phyloP scores from a whole-genome alignment of 2,329 filamentous ascomycete genomes.

The Sporothrix variecibatus region DNA sequence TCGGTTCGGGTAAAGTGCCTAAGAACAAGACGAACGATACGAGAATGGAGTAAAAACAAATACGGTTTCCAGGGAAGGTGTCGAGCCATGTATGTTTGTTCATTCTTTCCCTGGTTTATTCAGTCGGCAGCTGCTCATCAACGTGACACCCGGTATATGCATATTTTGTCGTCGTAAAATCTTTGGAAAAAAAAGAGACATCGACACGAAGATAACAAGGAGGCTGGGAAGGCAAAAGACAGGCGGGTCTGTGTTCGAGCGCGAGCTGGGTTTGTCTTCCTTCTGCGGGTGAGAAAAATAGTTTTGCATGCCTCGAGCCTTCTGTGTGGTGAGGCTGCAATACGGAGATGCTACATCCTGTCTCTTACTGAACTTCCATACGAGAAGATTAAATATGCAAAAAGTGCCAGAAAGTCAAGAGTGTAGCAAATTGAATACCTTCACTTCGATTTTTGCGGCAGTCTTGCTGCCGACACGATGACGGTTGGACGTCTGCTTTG shows the following conservation, averaged over 20 bases:
- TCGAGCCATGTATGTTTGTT: background rate
- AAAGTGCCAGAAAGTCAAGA: background rate
- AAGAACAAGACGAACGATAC: conserved; percentile 6
- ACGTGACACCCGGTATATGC: conserved; percentile 12
- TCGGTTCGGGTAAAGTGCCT: conserved; percentile 16
- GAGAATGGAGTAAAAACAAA: background rate
- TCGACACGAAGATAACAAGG: background rate
- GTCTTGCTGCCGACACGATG: conserved; percentile 3
- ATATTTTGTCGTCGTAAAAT: background rate
- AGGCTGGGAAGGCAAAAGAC: background rate
- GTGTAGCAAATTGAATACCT: background rate
- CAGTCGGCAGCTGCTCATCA: background rate
- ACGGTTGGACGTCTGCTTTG: background rate
- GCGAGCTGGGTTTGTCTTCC: background rate
- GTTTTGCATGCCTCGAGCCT: background rate
- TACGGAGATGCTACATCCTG: background rate
- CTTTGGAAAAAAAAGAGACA: background rate
- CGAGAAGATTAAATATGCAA: conserved; percentile 1
- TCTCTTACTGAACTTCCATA: background rate
- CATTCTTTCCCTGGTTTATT: background rate
- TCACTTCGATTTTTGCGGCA: background rate
- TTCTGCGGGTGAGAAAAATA: conserved; percentile 5
- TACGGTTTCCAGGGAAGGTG: background rate
- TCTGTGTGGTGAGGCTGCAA: background rate
- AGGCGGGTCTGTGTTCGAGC: background rate